phyloP scores from a whole-genome alignment of 331 rosid species.

The Pyracantha coccinea region DNA sequence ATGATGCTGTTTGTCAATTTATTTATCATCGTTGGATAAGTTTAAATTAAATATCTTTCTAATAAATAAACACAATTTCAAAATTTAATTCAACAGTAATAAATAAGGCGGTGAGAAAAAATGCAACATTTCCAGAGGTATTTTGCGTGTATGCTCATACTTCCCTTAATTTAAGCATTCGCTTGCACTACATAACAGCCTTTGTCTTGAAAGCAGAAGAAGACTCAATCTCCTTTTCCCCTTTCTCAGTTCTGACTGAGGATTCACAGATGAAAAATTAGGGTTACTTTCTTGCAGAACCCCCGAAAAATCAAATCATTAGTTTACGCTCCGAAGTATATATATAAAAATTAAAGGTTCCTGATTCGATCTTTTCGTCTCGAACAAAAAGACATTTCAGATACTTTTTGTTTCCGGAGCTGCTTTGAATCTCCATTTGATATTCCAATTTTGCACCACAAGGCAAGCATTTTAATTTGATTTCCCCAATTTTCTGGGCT shows the following conservation, averaged over 20 bases:
- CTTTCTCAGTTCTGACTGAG: neutral
- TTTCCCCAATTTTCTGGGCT: neutral
- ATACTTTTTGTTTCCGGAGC: neutral
- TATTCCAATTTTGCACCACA: conserved; percentile 19
- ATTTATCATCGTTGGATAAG: accelerated
- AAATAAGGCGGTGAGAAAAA: no score
- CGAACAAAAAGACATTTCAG: neutral
- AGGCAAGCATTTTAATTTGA: conserved; percentile 16
- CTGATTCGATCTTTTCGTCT: neutral
- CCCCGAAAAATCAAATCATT: neutral
- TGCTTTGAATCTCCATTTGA: conserved; percentile 20
- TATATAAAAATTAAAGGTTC: conserved; percentile 5
- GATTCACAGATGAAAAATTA: neutral
- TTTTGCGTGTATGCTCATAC: neutral
- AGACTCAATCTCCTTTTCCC: neutral
- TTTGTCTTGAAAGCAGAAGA: neutral
- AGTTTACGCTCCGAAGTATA: conserved; percentile 25
- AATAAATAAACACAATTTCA: no score
- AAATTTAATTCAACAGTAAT: no score
- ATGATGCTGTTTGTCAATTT: no score
- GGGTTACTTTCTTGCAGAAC: conserved; percentile 2
- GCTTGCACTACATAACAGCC: neutral
- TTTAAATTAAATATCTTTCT: no score
- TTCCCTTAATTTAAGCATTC: neutral
- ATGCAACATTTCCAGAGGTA: no score